Conservation (phyloP, 2,329 filamentous ascomycete genomes). For the Pyrenochaeta sp. region DNA sequence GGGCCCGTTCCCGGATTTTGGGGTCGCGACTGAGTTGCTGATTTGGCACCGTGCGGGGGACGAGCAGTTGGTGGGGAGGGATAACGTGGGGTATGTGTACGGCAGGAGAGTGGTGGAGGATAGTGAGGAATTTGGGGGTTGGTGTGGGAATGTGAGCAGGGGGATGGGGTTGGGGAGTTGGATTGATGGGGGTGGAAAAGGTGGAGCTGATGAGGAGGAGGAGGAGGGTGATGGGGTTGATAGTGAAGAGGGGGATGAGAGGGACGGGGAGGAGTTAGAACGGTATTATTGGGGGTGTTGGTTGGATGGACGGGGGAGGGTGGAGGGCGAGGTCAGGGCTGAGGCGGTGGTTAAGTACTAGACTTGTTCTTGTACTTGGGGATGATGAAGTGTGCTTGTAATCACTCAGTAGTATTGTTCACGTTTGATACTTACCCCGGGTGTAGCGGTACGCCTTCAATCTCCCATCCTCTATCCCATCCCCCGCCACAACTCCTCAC, state of each 20-base stretch:
- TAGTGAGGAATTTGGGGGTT: background rate
- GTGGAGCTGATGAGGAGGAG: no score
- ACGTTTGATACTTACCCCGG: no score
- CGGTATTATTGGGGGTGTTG: background rate
- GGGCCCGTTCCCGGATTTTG: background rate
- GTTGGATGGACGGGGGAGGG: background rate
- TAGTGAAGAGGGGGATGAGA: no score
- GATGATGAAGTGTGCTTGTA: no score
- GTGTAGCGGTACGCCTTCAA: no score
- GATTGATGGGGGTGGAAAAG: background rate
- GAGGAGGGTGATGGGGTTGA: no score
- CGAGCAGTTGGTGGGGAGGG: background rate
- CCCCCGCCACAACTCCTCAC: no score
- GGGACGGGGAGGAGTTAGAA: background rate
- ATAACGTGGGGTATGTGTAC: background rate
- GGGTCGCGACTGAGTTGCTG: background rate
- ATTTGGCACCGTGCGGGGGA: background rate
- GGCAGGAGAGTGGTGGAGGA: background rate
- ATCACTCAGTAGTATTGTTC: no score
- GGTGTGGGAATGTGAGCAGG: background rate
- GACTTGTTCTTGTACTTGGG: no score
- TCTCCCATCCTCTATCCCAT: no score
- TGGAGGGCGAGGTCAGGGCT: background rate
- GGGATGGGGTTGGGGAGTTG: background rate
- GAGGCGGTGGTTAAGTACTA: background rate